A percentile compares a stretch with the other conserved stretches of the same genome.
These are phyloP conservation scores for Neurospora sp. DNA, from an alignment of 495 filamentous ascomycete genomes.

Conservation along the genomic window DNA sequence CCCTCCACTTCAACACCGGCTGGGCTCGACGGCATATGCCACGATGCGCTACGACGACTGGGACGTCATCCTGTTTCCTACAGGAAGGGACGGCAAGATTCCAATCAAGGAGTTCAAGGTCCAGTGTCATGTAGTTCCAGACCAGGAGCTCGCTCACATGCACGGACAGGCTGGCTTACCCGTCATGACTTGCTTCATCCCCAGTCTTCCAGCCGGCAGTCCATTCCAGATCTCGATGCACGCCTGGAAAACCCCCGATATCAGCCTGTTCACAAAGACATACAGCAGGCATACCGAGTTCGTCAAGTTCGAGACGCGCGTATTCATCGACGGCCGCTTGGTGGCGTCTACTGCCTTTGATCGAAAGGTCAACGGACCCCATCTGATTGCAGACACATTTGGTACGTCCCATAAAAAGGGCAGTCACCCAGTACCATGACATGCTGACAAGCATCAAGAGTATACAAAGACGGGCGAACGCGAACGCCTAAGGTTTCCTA, in stretches of 20 bases:
- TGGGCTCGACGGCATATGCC: neutral
- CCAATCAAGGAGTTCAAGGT: slow-evolving; percentile 84
- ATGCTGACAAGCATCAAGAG: slow-evolving; percentile 27
- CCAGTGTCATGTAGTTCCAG: slow-evolving; percentile 64
- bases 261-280: slow-evolving; percentile 49
- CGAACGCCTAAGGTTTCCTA: slow-evolving; percentile 59
- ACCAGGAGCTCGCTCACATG: slow-evolving; percentile 40
- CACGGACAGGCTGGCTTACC: slow-evolving; percentile 45
- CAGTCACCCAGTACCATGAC: neutral
- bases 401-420: slow-evolving; percentile 21
- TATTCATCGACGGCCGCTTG: slow-evolving; percentile 60
- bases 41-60: slow-evolving; percentile 78
- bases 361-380: slow-evolving; percentile 50
- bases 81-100: slow-evolving; percentile 35
- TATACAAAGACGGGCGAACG: slow-evolving; percentile 53
- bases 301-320: slow-evolving; percentile 56
- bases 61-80: slow-evolving; percentile 76
- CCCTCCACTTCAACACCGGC: too few relatives aligned
- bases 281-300: slow-evolving; percentile 51
- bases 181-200: slow-evolving; percentile 67
- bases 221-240: slow-evolving; percentile 74
- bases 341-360: slow-evolving; percentile 51
- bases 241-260: slow-evolving; percentile 60
- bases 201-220: slow-evolving; percentile 48
- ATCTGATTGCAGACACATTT: slow-evolving; percentile 39